These are phyloP conservation scores for Diaporthe sp. DNA, from an alignment of 2,329 filamentous ascomycete genomes.

Conservation along the genomic window DNA sequence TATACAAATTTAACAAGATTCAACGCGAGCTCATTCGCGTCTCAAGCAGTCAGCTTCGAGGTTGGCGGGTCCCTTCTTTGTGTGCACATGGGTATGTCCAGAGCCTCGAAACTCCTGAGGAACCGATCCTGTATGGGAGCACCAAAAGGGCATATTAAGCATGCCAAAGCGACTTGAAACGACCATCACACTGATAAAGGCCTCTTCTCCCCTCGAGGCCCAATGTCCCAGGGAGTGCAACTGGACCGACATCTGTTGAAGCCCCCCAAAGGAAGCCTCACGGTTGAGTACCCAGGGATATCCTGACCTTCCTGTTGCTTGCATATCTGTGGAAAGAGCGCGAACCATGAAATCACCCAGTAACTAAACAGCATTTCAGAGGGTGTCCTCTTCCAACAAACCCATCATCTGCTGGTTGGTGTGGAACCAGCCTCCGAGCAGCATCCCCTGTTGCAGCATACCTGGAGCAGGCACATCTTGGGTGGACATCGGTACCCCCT, in stretches of 20 bases:
- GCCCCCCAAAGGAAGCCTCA: neutral
- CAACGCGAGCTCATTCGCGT: neutral
- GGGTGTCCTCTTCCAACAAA: slow-evolving; percentile 48
- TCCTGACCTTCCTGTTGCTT: no score
- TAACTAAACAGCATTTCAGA: neutral
- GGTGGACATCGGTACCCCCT: neutral
- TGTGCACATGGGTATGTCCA: neutral
- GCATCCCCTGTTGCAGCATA: slow-evolving; percentile 46
- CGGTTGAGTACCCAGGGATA: no score
- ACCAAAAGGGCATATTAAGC: neutral
- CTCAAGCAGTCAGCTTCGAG: neutral
- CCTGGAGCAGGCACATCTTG: slow-evolving; percentile 32
- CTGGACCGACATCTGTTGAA: no score
- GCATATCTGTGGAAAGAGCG: neutral
- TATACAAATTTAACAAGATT: neutral
- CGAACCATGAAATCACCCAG: neutral
- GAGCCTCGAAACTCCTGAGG: neutral
- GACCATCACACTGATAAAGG: no score
- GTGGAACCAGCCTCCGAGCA: slow-evolving; percentile 56
- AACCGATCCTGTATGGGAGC: neutral
- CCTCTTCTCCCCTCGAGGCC: no score
- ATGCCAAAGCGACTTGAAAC: neutral
- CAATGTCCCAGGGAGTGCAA: neutral
- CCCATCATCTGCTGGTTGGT: slow-evolving; percentile 55
- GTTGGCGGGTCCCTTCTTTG: neutral